Conservation (phyloP, 768 basidiomycete genomes). For the Boletus huronensis region DNA sequence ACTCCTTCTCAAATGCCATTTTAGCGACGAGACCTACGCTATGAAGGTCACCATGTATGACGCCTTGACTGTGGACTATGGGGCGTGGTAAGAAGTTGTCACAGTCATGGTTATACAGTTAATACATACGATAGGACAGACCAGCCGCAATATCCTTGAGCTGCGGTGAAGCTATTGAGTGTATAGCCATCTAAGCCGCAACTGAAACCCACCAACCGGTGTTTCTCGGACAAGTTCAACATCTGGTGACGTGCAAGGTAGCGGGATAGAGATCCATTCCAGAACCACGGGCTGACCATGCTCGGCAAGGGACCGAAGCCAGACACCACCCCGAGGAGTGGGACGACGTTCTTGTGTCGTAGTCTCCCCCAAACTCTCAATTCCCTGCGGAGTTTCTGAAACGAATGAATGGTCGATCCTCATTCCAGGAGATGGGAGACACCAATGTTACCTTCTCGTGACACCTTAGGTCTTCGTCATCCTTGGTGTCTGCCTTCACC, state of each 20-base stretch:
- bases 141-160: slow-evolving; percentile 22
- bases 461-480: background rate
- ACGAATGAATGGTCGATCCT: background rate
- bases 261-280: slow-evolving; percentile 22
- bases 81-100: background rate
- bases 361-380: slow-evolving; percentile 17
- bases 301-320: slow-evolving; percentile 30
- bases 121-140: slow-evolving; percentile 20
- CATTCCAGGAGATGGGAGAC: background rate
- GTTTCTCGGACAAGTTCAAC: background rate
- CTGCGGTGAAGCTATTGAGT: slow-evolving; percentile 3
- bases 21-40: slow-evolving; percentile 22
- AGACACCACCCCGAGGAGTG: slow-evolving; percentile 28
- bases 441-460: slow-evolving; percentile 13
- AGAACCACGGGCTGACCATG: slow-evolving; percentile 34
- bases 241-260: slow-evolving; percentile 14
- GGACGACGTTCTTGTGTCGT: slow-evolving; percentile 27
- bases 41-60: slow-evolving; percentile 38
- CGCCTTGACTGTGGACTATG: slow-evolving; percentile 20
- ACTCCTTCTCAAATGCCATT: background rate
- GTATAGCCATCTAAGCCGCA: background rate
- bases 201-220: slow-evolving; percentile 11
- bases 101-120: background rate
- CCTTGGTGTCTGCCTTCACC: background rate
- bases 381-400: slow-evolving; percentile 30